A percentile compares a stretch with the other conserved stretches of the same genome.
These are phyloP conservation scores for Abrus precatorius DNA, from an alignment of 306 rosid species.

Conservation along the genomic window DNA sequence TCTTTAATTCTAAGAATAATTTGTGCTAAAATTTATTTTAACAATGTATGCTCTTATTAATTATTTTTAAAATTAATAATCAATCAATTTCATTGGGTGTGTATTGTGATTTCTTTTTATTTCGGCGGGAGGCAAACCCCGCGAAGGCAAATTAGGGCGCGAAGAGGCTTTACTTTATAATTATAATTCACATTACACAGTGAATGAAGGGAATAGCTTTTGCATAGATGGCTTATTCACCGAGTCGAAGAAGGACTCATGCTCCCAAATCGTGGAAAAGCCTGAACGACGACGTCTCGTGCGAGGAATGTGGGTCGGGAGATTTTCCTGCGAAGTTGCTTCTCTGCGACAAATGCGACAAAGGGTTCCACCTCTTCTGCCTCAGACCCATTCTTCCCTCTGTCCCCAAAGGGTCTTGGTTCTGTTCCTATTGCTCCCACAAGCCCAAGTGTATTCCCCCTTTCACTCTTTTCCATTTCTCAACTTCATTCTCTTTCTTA, in stretches of 20 bases:
- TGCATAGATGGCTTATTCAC: constrained; percentile 42
- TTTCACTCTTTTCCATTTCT: neutral
- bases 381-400: constrained; percentile 72
- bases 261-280: constrained; percentile 62
- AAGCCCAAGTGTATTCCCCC: constrained; percentile 60
- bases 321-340: constrained; percentile 69
- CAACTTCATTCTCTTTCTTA: neutral
- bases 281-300: constrained; percentile 49
- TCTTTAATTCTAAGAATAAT: too few relatives aligned
- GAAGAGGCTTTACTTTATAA: neutral
- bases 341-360: constrained; percentile 83
- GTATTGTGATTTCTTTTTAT: too few relatives aligned
- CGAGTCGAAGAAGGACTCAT: constrained; percentile 66
- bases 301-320: constrained; percentile 68
- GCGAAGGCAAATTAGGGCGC: constrained; percentile 55
- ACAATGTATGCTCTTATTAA: too few relatives aligned
- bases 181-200: neutral
- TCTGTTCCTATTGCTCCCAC: constrained; percentile 72
- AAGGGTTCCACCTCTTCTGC: constrained; percentile 83
- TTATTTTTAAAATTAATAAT: too few relatives aligned
- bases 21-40: too few relatives aligned
- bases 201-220: neutral
- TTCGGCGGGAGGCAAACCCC: constrained; percentile 17
- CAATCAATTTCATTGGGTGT: too few relatives aligned
- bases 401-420: constrained; percentile 83